Evolutionary conservation across 495 filamentous ascomycete species (phyloP).

Genomic region (Penicillium psychrofluorescens): DNA sequence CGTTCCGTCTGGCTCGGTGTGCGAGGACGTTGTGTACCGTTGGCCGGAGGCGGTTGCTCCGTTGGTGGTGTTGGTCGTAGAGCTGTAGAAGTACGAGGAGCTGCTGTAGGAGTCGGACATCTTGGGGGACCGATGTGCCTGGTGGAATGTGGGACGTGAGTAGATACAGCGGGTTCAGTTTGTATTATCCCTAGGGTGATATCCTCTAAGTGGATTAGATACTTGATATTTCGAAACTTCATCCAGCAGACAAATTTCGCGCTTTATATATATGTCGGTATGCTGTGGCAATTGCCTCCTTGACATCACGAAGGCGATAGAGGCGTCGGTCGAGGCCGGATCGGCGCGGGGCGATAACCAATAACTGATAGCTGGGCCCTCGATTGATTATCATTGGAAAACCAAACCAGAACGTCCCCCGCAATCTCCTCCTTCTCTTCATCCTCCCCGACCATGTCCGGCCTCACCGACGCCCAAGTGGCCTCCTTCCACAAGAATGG

Average conservation of each 20-base stretch:
- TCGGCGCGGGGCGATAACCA: too few species aligned
- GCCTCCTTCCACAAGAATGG: conserved; percentile 69
- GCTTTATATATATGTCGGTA: too few species aligned
- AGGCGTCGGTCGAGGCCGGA: too few species aligned
- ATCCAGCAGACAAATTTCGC: too few species aligned
- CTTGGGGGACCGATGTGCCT: conserved; percentile 1
- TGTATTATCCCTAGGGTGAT: neutral
- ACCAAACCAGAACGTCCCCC: neutral
- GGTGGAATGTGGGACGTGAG: conserved; percentile 4
- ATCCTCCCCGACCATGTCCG: conserved; percentile 21
- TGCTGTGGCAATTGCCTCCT: too few species aligned
- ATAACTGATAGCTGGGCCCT: too few species aligned
- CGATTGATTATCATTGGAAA: too few species aligned
- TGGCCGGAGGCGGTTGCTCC: conserved; percentile 22
- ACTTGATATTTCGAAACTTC: too few species aligned
- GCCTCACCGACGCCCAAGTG: conserved; percentile 68
- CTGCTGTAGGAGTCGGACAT: conserved; percentile 20
- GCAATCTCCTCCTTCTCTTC: neutral
- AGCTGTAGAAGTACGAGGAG: conserved; percentile 28
- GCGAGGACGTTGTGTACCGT: conserved; percentile 26
- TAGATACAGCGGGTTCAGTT: conserved; percentile 2
- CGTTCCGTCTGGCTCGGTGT: conserved; percentile 28
- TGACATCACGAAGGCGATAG: too few species aligned
- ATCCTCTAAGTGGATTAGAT: too few species aligned
- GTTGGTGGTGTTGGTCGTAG: conserved; percentile 17